Conservation (phyloP, 306 rosid genomes). For the Elaeagnus macrophylla region DNA sequence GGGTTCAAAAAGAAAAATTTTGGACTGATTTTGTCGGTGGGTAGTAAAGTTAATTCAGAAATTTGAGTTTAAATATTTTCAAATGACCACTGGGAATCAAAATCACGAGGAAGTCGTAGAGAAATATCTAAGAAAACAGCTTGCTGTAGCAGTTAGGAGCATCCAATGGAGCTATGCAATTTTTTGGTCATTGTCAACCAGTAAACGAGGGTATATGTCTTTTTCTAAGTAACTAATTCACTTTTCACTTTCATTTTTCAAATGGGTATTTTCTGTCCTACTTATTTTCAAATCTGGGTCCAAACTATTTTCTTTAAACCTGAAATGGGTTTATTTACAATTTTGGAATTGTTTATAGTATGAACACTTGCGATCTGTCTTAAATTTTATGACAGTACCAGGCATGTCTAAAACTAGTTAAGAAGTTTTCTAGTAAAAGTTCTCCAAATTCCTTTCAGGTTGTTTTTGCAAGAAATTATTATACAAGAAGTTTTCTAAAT, state of each 20-base stretch:
- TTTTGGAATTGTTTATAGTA: too few species aligned
- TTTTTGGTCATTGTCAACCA: constrained; percentile 69
- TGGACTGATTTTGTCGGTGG: neutral
- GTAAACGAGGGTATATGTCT: constrained; percentile 48
- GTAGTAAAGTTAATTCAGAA: neutral
- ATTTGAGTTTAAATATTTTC: neutral
- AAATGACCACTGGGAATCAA: constrained; percentile 36
- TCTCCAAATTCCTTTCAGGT: too few species aligned
- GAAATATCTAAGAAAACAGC: constrained; percentile 40
- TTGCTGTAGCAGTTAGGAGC: constrained; percentile 74
- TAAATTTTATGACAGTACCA: too few species aligned
- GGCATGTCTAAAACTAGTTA: too few species aligned
- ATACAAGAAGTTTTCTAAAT: too few species aligned
- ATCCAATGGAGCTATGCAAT: constrained; percentile 86
- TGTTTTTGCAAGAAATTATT: too few species aligned
- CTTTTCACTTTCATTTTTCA: neutral
- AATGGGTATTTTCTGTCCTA: constrained; percentile 1
- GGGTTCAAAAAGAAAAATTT: neutral
- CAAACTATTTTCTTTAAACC: neutral
- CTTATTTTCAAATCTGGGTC: neutral
- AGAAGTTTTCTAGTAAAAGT: too few species aligned
- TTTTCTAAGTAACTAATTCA: neutral
- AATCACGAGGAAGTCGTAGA: constrained; percentile 34
- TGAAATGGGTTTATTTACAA: too few species aligned
- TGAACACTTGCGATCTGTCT: too few species aligned